Percentiles rank a stretch among this genome's conserved stretches.
Conservation (phyloP, 305 asterid genomes). For the Fraxinus ornus region DNA sequence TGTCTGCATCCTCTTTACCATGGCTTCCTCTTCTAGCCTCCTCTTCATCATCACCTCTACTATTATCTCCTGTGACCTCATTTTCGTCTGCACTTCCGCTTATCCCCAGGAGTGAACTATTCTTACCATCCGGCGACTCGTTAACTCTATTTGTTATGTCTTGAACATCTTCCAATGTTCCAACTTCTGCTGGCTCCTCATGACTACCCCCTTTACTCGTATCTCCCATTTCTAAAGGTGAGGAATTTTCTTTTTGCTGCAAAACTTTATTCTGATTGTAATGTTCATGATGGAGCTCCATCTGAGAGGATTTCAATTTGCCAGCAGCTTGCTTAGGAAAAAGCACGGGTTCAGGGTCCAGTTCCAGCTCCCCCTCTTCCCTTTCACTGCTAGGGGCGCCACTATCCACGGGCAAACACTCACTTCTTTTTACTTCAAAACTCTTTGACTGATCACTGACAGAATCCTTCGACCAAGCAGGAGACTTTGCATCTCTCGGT, state of each 20-base stretch:
- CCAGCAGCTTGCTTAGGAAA: constrained; percentile 40
- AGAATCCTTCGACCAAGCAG: constrained; percentile 92
- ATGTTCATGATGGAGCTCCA: constrained; percentile 34
- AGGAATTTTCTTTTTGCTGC: constrained; percentile 29
- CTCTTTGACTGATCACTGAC: constrained; percentile 88
- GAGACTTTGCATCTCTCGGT: constrained; percentile 67
- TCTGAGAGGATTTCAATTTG: constrained; percentile 32
- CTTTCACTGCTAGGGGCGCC: constrained; percentile 70
- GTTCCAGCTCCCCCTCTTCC: constrained; percentile 96
- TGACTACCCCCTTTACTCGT: constrained; percentile 29
- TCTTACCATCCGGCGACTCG: constrained; percentile 36
- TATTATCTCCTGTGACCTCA: constrained; percentile 36
- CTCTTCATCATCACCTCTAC: constrained; percentile 28
- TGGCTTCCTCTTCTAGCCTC: constrained; percentile 35
- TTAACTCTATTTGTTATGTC: constrained; percentile 32
- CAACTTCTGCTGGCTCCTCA: constrained; percentile 47
- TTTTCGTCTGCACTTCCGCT: constrained; percentile 34
- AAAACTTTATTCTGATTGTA: constrained; percentile 28
- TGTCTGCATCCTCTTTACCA: constrained; percentile 39
- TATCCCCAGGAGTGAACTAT: constrained; percentile 29
- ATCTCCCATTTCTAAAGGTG: constrained; percentile 35
- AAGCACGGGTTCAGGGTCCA: constrained; percentile 64
- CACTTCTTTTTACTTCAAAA: constrained; percentile 67
- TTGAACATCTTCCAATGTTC: constrained; percentile 37
- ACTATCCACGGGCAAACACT: constrained; percentile 60